Evolutionary conservation across 495 filamentous ascomycete species (phyloP), one percentile per base, ranked within the genome.

Genomic region (Oidiodendron maius): DNA sequence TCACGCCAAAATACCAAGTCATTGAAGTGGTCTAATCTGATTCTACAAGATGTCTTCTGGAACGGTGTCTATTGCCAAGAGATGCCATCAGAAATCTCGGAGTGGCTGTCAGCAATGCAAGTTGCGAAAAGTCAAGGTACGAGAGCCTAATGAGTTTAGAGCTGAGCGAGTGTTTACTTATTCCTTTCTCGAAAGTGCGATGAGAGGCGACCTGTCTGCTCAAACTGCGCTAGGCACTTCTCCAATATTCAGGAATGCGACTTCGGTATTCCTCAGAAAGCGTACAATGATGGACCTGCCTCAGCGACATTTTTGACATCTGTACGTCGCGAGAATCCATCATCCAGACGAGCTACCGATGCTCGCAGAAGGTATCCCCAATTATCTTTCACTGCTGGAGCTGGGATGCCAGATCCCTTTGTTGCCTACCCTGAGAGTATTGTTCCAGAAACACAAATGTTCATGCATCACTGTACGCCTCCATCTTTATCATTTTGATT

Each of bases 391-490:
- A 5, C 21, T 6, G 3, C 46, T 2, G 21, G 17, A 15, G 35
- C 23, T 8, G 46, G 36, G 17, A 15, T 45, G 18, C 24, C 45
- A n/a, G 45, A 54, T 49, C 45, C 46, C 1, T 54, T 54, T 46
- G 11, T 6, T 1, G 40, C 46, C 2, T 30, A 54, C 26, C 51
- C 51, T 2, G 13, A 35, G 15, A 50, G 49, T 39, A 23, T n/a
- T 3, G 46, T 54, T 18, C 9, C 30, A 13, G 51, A 34, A 1
- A 24, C 50, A 1, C 28, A 54, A 49, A 34, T 38, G 20, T 34
- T 49, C 20, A 44, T 54, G 46, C 48, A 54, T 21, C 20, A 54
- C 18, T 49, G 51, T 54, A 36, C 34, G 51, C 18, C n/a, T 3
- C 6, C 32, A 24, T 22, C 2, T 37, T 39, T 13, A 16, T 24